Evolutionary conservation across 257 asterid species (phyloP).

Genomic region (Gynochthodes officinalis): DNA sequence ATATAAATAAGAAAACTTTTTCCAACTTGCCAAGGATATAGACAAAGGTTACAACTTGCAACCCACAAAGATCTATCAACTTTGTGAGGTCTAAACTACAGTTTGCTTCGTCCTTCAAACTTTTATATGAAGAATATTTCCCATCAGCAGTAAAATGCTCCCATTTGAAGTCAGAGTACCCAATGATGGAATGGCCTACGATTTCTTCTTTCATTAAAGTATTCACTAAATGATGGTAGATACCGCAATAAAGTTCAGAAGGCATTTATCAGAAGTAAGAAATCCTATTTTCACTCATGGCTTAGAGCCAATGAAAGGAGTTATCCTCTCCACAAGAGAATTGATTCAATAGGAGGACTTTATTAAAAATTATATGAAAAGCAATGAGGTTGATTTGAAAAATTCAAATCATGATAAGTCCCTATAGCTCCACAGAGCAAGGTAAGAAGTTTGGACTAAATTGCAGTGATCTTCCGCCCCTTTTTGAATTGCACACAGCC

Average conservation of each 20-base stretch:
- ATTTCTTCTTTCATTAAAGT: neutral
- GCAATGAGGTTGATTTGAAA: neutral
- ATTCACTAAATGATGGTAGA: neutral
- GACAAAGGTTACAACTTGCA: neutral
- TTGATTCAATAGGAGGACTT: neutral
- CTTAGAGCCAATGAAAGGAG: neutral
- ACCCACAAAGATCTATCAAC: neutral
- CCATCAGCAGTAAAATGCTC: neutral
- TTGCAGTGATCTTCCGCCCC: neutral
- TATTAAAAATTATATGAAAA: neutral
- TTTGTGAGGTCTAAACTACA: too few species aligned
- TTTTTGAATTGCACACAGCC: neutral
- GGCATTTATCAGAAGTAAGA: too few species aligned
- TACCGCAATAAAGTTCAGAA: neutral
- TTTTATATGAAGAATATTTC: neutral
- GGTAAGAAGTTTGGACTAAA: neutral
- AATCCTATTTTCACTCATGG: neutral
- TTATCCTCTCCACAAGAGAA: too few species aligned
- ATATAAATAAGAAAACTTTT: neutral
- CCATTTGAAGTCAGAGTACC: neutral
- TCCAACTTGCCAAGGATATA: neutral
- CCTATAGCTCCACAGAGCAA: neutral
- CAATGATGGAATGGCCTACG: neutral
- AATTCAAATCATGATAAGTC: neutral
- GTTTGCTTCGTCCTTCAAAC: neutral